phyloP scores from a whole-genome alignment of 1,139 yeast genomes.

The Pichia sp. region DNA sequence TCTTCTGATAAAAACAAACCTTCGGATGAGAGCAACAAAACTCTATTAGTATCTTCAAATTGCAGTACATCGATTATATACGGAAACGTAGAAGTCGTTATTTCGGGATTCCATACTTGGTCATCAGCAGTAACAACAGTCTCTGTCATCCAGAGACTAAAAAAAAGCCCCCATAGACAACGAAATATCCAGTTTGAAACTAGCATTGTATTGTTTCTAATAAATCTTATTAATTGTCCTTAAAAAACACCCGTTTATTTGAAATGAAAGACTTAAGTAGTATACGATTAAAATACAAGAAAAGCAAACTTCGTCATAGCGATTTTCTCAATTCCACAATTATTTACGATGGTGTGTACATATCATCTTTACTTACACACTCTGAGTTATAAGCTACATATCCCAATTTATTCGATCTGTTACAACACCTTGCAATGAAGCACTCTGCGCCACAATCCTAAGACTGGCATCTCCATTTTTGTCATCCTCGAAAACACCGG shows the following conservation, averaged over 20 bases:
- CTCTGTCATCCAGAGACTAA: not conserved
- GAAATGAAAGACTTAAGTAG: not conserved
- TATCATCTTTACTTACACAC: not conserved
- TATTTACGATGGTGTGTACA: too few species aligned
- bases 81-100: conserved; percentile 1
- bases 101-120: conserved; percentile 5
- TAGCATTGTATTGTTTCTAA: not conserved
- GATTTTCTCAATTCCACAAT: not conserved
- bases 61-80: conserved; percentile 29
- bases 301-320: not conserved
- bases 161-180: not conserved
- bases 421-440: conserved; percentile 7
- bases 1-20: conserved; percentile 42
- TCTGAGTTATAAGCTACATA: not conserved
- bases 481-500: conserved; percentile 22
- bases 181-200: not conserved
- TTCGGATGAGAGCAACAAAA: conserved; percentile 36
- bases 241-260: not conserved
- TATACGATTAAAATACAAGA: not conserved
- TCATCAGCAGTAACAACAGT: not conserved
- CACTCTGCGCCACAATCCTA: conserved; percentile 19
- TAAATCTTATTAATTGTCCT: not conserved
- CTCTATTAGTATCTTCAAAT: conserved; percentile 50
- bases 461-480: conserved; percentile 22
- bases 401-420: not conserved